Percentiles rank a stretch among this genome's conserved stretches.
Conservation (phyloP, 179 eudicot genomes). For the Silene noctiflora region DNA sequence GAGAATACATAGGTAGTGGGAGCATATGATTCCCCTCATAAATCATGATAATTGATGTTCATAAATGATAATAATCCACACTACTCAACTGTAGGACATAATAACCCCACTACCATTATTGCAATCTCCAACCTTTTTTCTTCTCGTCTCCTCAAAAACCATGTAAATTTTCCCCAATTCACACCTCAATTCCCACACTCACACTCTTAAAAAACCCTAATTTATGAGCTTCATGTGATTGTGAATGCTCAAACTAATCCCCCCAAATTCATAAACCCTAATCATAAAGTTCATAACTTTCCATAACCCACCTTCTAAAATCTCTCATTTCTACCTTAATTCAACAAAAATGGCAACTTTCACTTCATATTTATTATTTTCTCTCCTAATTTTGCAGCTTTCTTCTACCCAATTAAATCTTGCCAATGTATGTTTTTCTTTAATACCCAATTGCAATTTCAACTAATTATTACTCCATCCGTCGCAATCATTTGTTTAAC, state of each 20-base stretch:
- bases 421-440: constrained; percentile 46
- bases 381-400: constrained; percentile 37
- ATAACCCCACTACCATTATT: constrained; percentile 9
- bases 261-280: constrained; percentile 23
- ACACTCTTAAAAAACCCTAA: constrained; percentile 25
- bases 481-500: too few relatives aligned
- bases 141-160: not conserved
- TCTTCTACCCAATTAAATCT: constrained; percentile 25
- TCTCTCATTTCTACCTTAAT: constrained; percentile 27
- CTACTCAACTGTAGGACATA: not conserved
- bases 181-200: not conserved
- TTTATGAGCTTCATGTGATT: constrained; percentile 35
- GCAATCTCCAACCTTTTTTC: not conserved
- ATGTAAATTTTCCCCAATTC: not conserved
- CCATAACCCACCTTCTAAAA: constrained; percentile 13
- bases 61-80: not conserved
- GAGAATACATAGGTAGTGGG: too few relatives aligned
- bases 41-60: constrained; percentile 8
- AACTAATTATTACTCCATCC: not conserved
- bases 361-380: constrained; percentile 19
- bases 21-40: not conserved
- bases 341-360: constrained; percentile 40
- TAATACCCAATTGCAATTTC: not conserved
- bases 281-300: too few relatives aligned
- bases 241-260: constrained; percentile 22